Evolutionary conservation across 257 asterid genomes (phyloP).

Genomic region (Fraxinus cuspidata): DNA sequence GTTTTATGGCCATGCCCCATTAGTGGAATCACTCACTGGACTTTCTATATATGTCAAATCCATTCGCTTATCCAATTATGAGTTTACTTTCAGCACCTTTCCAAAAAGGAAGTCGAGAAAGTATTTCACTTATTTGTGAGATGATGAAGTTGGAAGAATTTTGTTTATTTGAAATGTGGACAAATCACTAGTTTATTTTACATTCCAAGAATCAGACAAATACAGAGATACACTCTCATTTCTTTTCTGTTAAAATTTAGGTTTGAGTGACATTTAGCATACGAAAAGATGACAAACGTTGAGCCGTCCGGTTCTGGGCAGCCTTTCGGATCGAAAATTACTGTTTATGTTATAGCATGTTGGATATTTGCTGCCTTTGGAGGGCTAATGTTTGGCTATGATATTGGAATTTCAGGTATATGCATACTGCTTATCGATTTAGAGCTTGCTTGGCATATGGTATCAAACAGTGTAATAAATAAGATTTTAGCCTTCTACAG

Average conservation of each 20-base stretch:
- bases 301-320: not conserved
- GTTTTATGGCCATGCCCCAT: not conserved
- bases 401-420: conserved; percentile 31
- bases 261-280: not conserved
- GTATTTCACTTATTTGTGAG: not conserved
- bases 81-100: not conserved
- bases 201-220: not conserved
- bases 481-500: not conserved
- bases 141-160: not conserved
- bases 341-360: conserved; percentile 27
- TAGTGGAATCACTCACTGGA: not conserved
- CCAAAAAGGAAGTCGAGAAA: not conserved
- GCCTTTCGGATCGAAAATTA: conserved; percentile 13
- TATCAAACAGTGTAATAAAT: not conserved
- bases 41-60: not conserved
- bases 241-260: not conserved
- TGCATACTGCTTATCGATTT: not conserved
- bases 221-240: not conserved
- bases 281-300: not conserved
- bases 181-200: not conserved
- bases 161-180: not conserved
- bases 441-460: not conserved
- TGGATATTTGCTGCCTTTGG: conserved; percentile 33
- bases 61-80: not conserved
- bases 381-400: conserved; percentile 32